Evolutionary conservation across 1,284 basidiomycete species (phyloP).

Genomic region (Phenoliferia sp.): DNA sequence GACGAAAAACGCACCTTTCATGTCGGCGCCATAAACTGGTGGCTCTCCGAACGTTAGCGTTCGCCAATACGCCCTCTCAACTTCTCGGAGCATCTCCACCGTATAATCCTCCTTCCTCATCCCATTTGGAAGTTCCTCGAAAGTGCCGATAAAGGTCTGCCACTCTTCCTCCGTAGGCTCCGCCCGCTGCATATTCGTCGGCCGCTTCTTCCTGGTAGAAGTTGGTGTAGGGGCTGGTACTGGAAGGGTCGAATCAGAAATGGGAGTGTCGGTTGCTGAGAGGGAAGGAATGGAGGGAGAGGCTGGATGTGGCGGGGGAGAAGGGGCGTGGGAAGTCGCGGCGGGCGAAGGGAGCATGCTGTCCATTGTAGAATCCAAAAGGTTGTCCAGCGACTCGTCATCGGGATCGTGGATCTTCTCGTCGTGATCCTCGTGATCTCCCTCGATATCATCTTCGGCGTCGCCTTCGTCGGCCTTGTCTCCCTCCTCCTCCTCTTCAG

Average conservation of each 20-base stretch:
- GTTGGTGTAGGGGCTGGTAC: not conserved
- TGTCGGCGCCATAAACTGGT: conserved; percentile 96
- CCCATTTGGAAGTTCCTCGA: conserved; percentile 30
- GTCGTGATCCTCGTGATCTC: conserved; percentile 6
- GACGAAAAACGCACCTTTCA: conserved; percentile 56
- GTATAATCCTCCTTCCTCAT: conserved; percentile 61
- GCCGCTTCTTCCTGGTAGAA: conserved; percentile 5
- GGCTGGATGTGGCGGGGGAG: not conserved
- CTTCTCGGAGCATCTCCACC: conserved; percentile 72
- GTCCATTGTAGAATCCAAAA: not conserved
- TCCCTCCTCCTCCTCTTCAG: not conserved
- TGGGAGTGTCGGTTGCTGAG: not conserved
- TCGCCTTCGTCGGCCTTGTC: conserved; percentile 1
- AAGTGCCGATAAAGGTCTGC: conserved; percentile 27
- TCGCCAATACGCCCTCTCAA: conserved; percentile 90
- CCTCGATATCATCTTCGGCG: conserved; percentile 1
- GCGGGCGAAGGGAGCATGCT: not conserved
- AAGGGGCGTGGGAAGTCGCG: not conserved
- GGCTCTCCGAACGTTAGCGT: conserved; percentile 80
- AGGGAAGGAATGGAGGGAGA: not conserved
- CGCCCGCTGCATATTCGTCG: conserved; percentile 10
- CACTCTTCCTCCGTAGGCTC: conserved; percentile 33
- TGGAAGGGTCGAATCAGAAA: not conserved
- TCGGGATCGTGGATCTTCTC: not conserved
- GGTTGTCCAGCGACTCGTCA: not conserved